Evolutionary conservation across 495 filamentous ascomycete species (phyloP), one percentile per base, ranked within the genome.

Genomic region (Aspergillus diversus): DNA sequence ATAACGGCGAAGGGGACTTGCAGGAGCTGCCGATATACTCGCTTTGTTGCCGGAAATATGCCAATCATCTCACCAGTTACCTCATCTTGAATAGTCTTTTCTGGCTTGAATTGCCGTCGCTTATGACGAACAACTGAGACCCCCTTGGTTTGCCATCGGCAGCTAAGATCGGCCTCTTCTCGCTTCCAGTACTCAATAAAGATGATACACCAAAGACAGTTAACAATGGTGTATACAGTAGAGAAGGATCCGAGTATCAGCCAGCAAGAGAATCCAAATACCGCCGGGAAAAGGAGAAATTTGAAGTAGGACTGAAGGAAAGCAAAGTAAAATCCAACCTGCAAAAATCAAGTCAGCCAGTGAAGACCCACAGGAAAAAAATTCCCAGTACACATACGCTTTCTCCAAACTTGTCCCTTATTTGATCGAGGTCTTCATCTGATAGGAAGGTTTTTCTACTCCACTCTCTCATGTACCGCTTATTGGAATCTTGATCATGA

Each of bases 141-240:
- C 13, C 90, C 90, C 47, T 90, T 89, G 11, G 97, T 94, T 27
- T 92, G 90, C 95, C 95, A 99, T 49, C 92, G 88, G 37, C 97
- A 88, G 21, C 91, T 90, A 11, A 98, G 80, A 73, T 99, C 96
- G 12, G 89, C 81, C 74, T 99, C 93, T 76, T 97, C 91, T 61
- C 90, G 89, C 78, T 95, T 97, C 95, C 95, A 99, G 72, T 92
- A 97, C 75, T 99, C 95, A 43, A 96, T 89, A 69, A 99, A 98
- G 21, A 93, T 77, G 2, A 96, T 87, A 57, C 90, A 89, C 93
- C 94, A 97, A 5, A 98, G 79, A 34, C 86, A 87, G 71, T 90
- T 96, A 46, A 91, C 84, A 11, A 94, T 69, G 3, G 90, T 90
- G 66, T 97, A 99, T 43, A 93, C 76, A 63, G 87, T 84, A 5